A percentile compares a stretch with the other conserved stretches of the same genome.
These are phyloP conservation scores for Fusarium nanum DNA, from an alignment of 2,329 filamentous ascomycete genomes.

Conservation along the genomic window DNA sequence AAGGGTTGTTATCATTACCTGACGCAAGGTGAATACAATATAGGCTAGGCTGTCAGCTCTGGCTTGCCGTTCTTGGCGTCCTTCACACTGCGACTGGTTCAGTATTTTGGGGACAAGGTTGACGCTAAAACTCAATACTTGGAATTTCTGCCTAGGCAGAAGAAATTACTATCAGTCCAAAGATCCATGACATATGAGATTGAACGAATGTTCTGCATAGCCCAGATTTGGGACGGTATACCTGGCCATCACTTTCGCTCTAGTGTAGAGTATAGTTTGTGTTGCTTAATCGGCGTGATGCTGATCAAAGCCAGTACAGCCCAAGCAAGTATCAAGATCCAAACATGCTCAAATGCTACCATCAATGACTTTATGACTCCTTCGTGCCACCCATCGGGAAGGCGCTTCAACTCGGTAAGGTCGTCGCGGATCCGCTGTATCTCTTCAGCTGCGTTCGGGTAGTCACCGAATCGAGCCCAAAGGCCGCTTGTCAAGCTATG, in stretches of 20 bases:
- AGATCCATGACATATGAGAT: too few relatives aligned
- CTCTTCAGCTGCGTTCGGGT: not conserved
- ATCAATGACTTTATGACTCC: constrained; percentile 12
- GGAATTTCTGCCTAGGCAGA: too few relatives aligned
- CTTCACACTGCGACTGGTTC: too few relatives aligned
- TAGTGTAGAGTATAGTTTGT: constrained; percentile 3
- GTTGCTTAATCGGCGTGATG: constrained; percentile 11
- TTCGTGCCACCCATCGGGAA: constrained; percentile 1
- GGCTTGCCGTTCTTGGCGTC: too few relatives aligned
- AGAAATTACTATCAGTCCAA: too few relatives aligned
- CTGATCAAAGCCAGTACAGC: constrained; percentile 7
- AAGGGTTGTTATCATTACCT: too few relatives aligned
- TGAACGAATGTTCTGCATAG: too few relatives aligned
- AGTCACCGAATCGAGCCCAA: not conserved
- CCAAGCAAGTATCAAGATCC: constrained; percentile 3
- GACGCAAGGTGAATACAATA: too few relatives aligned
- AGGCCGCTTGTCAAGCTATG: not conserved
- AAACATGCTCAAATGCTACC: constrained; percentile 18
- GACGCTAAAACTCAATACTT: too few relatives aligned
- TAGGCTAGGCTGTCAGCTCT: too few relatives aligned
- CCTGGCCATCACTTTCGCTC: not conserved
- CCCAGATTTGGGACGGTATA: too few relatives aligned
- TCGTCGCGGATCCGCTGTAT: constrained; percentile 7
- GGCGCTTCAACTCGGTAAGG: not conserved
- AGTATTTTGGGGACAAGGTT: too few relatives aligned